Percentiles rank a stretch among this genome's conserved stretches.
These are phyloP conservation scores for Neophaeococcomyces mojaviensis DNA, from an alignment of 2,329 filamentous ascomycete species.

Conservation along the genomic window DNA sequence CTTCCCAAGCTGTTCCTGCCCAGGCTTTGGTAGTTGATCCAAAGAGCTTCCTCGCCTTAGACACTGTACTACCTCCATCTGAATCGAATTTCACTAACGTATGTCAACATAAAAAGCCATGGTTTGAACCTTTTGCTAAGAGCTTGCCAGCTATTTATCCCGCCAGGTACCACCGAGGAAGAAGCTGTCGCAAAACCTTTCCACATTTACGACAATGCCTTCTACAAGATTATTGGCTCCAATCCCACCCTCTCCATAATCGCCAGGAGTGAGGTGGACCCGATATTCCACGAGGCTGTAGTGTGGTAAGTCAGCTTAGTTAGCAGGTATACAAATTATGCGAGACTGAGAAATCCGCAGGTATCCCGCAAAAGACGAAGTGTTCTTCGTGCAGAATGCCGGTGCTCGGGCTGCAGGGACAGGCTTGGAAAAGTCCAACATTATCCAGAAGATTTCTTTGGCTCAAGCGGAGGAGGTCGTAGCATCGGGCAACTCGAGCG, in stretches of 20 bases:
- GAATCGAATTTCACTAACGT: conserved; percentile 28
- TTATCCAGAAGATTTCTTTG: conserved; percentile 46
- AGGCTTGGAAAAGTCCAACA: conserved; percentile 44
- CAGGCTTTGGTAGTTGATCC: conserved; percentile 40
- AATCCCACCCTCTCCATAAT: conserved; percentile 46
- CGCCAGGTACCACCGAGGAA: conserved; percentile 37
- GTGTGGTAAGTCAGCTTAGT: conserved; percentile 37
- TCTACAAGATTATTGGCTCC: conserved; percentile 43
- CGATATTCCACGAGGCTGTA: conserved; percentile 50
- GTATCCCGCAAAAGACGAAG: conserved; percentile 42
- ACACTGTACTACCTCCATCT: conserved; percentile 32
- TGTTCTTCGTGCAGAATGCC: conserved; percentile 50
- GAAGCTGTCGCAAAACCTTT: conserved; percentile 29
- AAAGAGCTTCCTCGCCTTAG: conserved; percentile 38
- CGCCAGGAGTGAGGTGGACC: conserved; percentile 38
- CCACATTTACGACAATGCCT: conserved; percentile 46
- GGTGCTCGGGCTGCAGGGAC: conserved; percentile 43
- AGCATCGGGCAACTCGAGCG: conserved; percentile 31
- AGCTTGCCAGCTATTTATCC: conserved; percentile 32
- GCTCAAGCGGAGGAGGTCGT: conserved; percentile 34
- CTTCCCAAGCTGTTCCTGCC: conserved; percentile 23
- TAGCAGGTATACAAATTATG: background rate
- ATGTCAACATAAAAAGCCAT: conserved; percentile 10
- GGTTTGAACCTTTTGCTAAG: background rate
- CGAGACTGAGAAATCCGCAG: conserved; percentile 17